A percentile compares a stretch with the other conserved stretches of the same genome.
Evolutionary conservation across 306 rosid species (phyloP).

Genomic region (Gleditsia sinensis): DNA sequence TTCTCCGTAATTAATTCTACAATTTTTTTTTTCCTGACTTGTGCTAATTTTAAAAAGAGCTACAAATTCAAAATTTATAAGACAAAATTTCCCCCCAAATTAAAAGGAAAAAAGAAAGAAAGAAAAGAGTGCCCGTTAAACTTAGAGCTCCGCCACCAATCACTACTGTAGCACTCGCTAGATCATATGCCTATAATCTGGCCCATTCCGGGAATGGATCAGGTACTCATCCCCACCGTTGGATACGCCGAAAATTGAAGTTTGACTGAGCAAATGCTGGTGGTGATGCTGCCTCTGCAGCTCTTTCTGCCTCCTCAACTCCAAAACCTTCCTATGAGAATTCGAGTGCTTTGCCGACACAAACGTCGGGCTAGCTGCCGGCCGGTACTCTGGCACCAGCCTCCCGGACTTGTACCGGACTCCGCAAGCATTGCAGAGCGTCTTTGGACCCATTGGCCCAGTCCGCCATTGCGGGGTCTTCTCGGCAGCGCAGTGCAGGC

Average conservation of each 20-base stretch:
- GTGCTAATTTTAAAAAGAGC: constrained; percentile 20
- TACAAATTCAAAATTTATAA: constrained; percentile 49
- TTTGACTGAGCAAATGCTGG: constrained; percentile 51
- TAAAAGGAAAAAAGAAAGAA: too few species aligned
- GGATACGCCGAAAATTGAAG: constrained; percentile 73
- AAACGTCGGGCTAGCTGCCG: constrained; percentile 75
- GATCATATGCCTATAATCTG: constrained; percentile 68
- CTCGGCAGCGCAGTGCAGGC: constrained; percentile 68
- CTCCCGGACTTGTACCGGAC: constrained; percentile 74
- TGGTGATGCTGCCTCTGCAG: constrained; percentile 50
- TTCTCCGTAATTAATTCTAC: constrained; percentile 50
- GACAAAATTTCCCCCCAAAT: constrained; percentile 32
- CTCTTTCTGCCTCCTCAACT: constrained; percentile 69
- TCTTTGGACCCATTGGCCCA: constrained; percentile 77
- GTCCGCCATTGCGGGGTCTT: constrained; percentile 88
- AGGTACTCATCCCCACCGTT: constrained; percentile 81
- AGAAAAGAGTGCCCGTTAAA: constrained; percentile 31
- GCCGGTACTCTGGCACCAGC: constrained; percentile 68
- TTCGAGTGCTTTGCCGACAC: constrained; percentile 65
- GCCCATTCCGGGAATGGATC: constrained; percentile 65
- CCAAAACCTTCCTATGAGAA: constrained; percentile 76
- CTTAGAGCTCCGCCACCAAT: constrained; percentile 38
- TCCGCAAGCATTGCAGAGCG: constrained; percentile 75
- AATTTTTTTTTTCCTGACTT: neutral
- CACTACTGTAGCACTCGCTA: constrained; percentile 50